Evolutionary conservation across 768 basidiomycete species (phyloP), one percentile per base, ranked within the genome.

Genomic region (Mycena rebaudengoi): DNA sequence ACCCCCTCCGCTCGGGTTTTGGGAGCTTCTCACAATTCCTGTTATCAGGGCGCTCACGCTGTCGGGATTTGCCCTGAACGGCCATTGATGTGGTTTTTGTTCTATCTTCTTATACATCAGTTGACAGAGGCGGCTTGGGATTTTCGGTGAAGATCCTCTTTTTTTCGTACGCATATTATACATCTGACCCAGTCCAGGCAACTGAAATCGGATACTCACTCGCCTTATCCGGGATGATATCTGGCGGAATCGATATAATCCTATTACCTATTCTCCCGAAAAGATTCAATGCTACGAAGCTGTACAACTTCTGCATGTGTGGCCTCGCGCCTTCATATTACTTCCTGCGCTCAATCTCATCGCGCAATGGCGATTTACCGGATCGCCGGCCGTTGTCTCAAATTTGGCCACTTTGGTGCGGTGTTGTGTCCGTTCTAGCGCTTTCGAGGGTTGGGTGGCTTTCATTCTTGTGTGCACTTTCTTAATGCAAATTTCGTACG

Each of bases 1-100:
- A 21, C 23, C 21, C 5, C 54, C 60, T 21, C 64, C 71, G 13
- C 68, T 73, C 25, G 70, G 56, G 21, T 51, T 85, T 58, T 73
- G 66, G 26, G 65, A 80, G 25, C 72, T 89, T n/a, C 69, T 88
- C 23, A 75, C 80, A 4, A 76, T 84, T 11, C 86, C 87, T 1
- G 75, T 85, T 28, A 81, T 90, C 46, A 78, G 78, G 26, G 81
- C 83, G 5, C 71, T 88, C 21, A 80, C 83, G 48, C 50, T 78
- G 25, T 88, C 87, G 23, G 83, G 83, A 5, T 82, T 78, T 63
- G 80, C 80, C 4, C 73, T 89, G 21, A 80, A 84, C 84, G 1
- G 80, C 82, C 1, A 91, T 89, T 66, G 86, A 88, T 40, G 84
- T 88, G 20, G 79, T 87, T 2, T 91, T 90, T 64, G 85, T 88